A percentile compares a stretch with the other conserved stretches of the same genome.
phyloP scores from a whole-genome alignment of 805 yeast species.

The Candida pini region DNA sequence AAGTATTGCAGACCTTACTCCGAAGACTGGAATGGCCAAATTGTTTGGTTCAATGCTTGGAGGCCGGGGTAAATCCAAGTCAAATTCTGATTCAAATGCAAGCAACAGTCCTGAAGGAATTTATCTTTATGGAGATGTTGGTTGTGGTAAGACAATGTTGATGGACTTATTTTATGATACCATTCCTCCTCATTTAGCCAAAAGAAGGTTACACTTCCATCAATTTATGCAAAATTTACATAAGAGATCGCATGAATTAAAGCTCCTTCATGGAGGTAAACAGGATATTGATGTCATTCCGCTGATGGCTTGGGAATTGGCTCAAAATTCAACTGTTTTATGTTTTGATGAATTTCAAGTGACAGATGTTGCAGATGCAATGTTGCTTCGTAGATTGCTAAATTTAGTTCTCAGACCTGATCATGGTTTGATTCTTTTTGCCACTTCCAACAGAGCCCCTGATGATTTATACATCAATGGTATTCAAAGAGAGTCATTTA shows the following conservation, averaged over 20 bases:
- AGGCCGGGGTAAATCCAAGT: conserved; percentile 5
- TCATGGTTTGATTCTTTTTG: conserved; percentile 82
- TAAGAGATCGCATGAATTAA: conserved; percentile 75
- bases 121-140: conserved; percentile 94
- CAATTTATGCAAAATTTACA: conserved; percentile 95
- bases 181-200: conserved; percentile 70
- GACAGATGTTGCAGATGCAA: conserved; percentile 97
- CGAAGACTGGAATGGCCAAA: conserved; percentile 39
- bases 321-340: conserved; percentile 66
- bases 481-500: conserved; percentile 83
- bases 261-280: conserved; percentile 55
- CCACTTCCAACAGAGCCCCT: conserved; percentile 94
- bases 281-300: conserved; percentile 79
- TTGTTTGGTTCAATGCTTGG: conserved; percentile 28
- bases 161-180: conserved; percentile 93
- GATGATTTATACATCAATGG: conserved; percentile 92
- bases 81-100: conserved; percentile 6
- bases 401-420: conserved; percentile 61
- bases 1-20: conserved; percentile 42
- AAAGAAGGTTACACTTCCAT: conserved; percentile 86
- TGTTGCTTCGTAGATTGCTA: conserved; percentile 77
- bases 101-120: conserved; percentile 68
- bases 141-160: conserved; percentile 97
- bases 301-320: conserved; percentile 73
- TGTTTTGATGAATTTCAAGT: conserved; percentile 98